phyloP scores from a whole-genome alignment of 768 basidiomycete genomes.

The Phaffia australis region DNA sequence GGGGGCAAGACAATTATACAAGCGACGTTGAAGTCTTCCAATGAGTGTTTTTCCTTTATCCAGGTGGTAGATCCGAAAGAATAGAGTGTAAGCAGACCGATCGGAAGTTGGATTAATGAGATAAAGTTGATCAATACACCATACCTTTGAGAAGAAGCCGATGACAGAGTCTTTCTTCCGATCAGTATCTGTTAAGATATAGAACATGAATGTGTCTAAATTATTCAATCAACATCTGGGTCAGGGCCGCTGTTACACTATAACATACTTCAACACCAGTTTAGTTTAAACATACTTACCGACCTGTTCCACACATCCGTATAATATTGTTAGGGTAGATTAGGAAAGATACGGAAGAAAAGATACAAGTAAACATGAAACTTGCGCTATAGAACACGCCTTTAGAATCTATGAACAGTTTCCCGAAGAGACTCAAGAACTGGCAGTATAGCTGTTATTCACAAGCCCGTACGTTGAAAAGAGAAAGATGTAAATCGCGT shows the following conservation, averaged over 20 bases:
- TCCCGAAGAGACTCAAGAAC: conserved; percentile 87
- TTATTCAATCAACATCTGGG: too few species aligned
- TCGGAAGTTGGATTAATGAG: neutral
- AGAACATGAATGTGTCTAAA: conserved; percentile 58
- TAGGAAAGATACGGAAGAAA: conserved; percentile 54
- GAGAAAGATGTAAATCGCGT: too few species aligned
- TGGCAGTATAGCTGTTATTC: conserved; percentile 76
- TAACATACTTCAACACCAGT: too few species aligned
- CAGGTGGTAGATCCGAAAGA: neutral
- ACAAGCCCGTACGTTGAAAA: conserved; percentile 1
- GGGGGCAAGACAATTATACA: conserved; percentile 94
- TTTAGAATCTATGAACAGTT: conserved; percentile 98
- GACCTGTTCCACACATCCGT: neutral
- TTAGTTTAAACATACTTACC: neutral
- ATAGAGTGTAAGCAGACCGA: neutral
- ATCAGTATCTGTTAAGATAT: conserved; percentile 73
- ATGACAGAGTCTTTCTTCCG: conserved; percentile 70
- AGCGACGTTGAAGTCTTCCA: conserved; percentile 93
- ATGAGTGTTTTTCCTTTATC: conserved; percentile 76
- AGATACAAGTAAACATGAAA: conserved; percentile 46
- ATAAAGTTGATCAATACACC: neutral
- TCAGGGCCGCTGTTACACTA: too few species aligned
- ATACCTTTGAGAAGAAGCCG: conserved; percentile 61
- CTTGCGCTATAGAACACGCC: conserved; percentile 55
- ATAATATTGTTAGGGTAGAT: neutral